These are phyloP conservation scores for Blastobotrys chiropterorum DNA, from an alignment of 805 yeast species.

Conservation along the genomic window DNA sequence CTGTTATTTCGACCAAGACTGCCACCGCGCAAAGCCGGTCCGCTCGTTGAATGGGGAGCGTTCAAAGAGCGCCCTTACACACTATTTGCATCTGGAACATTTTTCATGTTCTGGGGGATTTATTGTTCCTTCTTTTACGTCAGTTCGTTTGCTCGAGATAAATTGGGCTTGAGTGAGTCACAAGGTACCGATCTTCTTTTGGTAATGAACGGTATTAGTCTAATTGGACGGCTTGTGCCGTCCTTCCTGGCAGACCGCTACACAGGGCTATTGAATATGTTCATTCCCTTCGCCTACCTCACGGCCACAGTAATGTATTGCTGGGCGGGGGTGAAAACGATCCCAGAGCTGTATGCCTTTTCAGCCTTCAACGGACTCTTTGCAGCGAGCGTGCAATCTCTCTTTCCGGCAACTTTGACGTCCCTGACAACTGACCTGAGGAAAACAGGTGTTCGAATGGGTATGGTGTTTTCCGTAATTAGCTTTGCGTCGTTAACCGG, in stretches of 20 bases:
- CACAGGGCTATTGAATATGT: conserved; percentile 40
- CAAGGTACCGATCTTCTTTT: conserved; percentile 28
- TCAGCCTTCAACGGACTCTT: conserved; percentile 29
- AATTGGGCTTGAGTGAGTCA: conserved; percentile 21
- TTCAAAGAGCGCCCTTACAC: conserved; percentile 18
- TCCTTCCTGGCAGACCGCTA: conserved; percentile 41
- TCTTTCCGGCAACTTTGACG: conserved; percentile 28
- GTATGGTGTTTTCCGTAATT: conserved; percentile 50
- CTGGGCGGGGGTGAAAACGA: conserved; percentile 20
- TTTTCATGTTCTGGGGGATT: conserved; percentile 37
- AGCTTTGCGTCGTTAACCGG: conserved; percentile 41
- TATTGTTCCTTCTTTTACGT: conserved; percentile 31
- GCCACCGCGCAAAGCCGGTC: conserved; percentile 24
- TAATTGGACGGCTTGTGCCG: conserved; percentile 44
- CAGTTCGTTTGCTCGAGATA: conserved; percentile 25
- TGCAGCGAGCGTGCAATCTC: conserved; percentile 28
- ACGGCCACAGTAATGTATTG: conserved; percentile 14
- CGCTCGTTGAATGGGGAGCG: conserved; percentile 19
- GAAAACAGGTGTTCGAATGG: conserved; percentile 45
- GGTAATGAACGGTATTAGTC: conserved; percentile 32
- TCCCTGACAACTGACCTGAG: conserved; percentile 36
- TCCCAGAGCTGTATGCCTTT: conserved; percentile 26
- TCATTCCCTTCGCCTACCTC: conserved; percentile 24
- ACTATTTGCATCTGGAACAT: conserved; percentile 16
- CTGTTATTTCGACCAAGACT: conserved; percentile 22